Conservation (phyloP, 2,329 filamentous ascomycete genomes). For the Aspergillus fischeri region DNA sequence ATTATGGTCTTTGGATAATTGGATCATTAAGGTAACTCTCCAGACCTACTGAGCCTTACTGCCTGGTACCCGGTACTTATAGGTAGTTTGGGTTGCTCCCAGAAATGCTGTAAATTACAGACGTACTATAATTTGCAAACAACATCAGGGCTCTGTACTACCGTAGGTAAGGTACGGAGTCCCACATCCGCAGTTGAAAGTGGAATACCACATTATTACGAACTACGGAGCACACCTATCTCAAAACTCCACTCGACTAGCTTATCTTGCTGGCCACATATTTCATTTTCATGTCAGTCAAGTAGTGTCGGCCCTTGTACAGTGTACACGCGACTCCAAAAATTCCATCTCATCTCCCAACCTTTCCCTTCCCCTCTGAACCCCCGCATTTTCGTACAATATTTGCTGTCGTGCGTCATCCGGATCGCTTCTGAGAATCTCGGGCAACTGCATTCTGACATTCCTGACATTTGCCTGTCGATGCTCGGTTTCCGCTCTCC, state of each 20-base stretch:
- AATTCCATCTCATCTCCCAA: not conserved
- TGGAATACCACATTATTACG: not conserved
- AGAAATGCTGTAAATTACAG: not conserved
- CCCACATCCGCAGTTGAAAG: not conserved
- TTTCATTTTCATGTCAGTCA: not conserved
- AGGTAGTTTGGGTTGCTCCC: no score
- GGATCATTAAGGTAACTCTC: no score
- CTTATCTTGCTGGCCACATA: not conserved
- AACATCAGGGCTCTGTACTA: no score
- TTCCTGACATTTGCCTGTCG: constrained; percentile 15
- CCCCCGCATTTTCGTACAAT: constrained; percentile 10
- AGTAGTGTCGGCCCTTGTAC: not conserved
- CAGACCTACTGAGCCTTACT: not conserved
- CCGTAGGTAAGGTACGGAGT: no score
- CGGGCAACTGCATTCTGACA: constrained; percentile 15
- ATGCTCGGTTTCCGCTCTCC: constrained; percentile 34
- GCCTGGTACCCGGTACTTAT: not conserved
- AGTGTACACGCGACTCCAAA: not conserved
- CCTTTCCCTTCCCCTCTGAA: not conserved
- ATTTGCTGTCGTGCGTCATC: constrained; percentile 6
- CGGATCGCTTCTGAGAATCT: constrained; percentile 5
- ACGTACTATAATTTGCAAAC: no score
- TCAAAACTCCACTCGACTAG: not conserved
- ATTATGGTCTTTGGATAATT: no score
- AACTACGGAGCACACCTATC: not conserved